A percentile compares a stretch with the other conserved stretches of the same genome.
These are phyloP conservation scores for Neofusicoccum ribis DNA, from an alignment of 2,329 filamentous ascomycete species.

Conservation along the genomic window DNA sequence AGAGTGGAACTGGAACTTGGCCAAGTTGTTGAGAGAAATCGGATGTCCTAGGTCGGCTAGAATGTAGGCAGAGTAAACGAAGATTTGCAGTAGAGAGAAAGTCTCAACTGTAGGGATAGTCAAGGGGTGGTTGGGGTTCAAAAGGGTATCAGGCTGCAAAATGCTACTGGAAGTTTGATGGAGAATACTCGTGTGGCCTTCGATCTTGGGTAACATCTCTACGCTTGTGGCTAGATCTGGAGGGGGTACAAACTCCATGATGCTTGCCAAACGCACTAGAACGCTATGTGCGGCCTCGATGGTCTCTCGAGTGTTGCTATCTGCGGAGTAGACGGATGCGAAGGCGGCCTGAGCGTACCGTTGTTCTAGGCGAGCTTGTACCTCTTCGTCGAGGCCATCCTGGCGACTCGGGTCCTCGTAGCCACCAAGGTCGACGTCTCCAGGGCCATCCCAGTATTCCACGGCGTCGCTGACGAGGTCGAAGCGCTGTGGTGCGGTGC, in stretches of 20 bases:
- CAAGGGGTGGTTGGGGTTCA: conserved; percentile 63
- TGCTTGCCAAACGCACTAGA: conserved; percentile 57
- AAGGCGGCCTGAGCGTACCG: conserved; percentile 69
- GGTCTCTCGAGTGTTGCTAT: conserved; percentile 59
- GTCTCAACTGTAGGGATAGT: conserved; percentile 61
- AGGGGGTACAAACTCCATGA: conserved; percentile 62
- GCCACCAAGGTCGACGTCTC: conserved; percentile 67
- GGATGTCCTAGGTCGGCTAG: conserved; percentile 43
- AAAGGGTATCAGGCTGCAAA: conserved; percentile 49
- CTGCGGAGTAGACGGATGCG: conserved; percentile 67
- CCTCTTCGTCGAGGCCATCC: conserved; percentile 55
- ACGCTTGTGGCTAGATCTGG: conserved; percentile 47
- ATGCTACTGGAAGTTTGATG: conserved; percentile 32
- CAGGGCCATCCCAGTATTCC: conserved; percentile 72
- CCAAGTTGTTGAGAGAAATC: conserved; percentile 44
- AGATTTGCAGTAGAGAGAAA: conserved; percentile 61
- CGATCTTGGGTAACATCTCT: conserved; percentile 45
- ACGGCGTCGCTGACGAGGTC: conserved; percentile 62
- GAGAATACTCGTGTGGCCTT: conserved; percentile 36
- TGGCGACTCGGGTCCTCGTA: conserved; percentile 54
- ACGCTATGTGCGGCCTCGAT: conserved; percentile 63
- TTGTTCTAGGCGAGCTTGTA: conserved; percentile 60
- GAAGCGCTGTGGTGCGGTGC: conserved; percentile 62
- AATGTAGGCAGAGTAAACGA: conserved; percentile 55
- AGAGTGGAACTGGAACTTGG: conserved; percentile 64